Evolutionary conservation across 805 yeast species (phyloP).

Genomic region (Myxozyma lipomycoides): DNA sequence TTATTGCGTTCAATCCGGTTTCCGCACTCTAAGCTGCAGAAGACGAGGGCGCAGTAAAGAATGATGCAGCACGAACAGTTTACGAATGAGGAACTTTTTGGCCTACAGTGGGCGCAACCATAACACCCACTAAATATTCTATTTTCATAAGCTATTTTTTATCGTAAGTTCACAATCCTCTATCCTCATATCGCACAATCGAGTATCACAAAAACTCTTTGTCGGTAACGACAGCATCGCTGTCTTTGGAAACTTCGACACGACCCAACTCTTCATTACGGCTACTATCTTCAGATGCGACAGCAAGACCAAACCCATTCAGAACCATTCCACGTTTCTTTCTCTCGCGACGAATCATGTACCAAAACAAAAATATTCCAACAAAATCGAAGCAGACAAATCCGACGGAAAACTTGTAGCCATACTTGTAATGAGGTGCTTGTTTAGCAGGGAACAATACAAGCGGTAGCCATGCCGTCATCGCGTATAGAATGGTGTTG

Average conservation of each 20-base stretch:
- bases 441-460: slow-evolving; percentile 37
- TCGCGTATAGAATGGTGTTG: slow-evolving; percentile 35
- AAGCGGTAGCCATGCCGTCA: slow-evolving; percentile 40
- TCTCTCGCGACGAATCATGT: slow-evolving; percentile 6
- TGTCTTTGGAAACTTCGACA: not conserved
- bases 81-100: no score
- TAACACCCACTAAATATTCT: no score
- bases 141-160: no score
- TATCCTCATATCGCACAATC: no score
- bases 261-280: not conserved
- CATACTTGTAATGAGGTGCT: slow-evolving; percentile 37
- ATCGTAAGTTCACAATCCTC: no score
- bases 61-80: no score
- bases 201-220: no score
- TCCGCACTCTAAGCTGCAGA: no score
- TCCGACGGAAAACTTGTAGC: slow-evolving; percentile 18
- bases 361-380: slow-evolving; percentile 3
- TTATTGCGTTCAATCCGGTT: no score
- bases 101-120: no score
- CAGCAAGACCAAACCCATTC: slow-evolving; percentile 11
- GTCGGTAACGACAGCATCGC: no score
- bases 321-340: slow-evolving; percentile 3
- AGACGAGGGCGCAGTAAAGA: no score
- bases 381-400: not conserved
- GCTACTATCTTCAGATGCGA: not conserved